Evolutionary conservation across 352 stramenopile genomes (phyloP).

Genomic region (Globisporangium takayamanum): DNA sequence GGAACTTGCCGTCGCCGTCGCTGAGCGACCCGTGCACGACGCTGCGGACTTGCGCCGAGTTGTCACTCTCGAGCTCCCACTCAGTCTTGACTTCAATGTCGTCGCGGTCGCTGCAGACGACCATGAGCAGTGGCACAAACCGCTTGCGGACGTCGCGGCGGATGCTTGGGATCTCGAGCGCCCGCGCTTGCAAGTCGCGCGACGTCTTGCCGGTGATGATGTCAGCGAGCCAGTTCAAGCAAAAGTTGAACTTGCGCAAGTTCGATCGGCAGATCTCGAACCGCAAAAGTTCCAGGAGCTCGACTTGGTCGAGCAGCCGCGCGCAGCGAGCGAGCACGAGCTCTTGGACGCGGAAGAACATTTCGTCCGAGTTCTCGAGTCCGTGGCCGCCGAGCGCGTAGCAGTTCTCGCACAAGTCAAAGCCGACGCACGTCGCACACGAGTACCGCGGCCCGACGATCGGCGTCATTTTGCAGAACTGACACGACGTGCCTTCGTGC

Average conservation of each 20-base stretch:
- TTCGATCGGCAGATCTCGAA: conserved; percentile 87
- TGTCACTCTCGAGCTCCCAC: conserved; percentile 79
- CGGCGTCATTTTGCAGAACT: conserved; percentile 73
- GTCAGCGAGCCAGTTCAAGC: conserved; percentile 77
- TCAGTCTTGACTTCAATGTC: conserved; percentile 84
- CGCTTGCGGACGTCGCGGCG: conserved; percentile 71
- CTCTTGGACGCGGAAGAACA: conserved; percentile 80
- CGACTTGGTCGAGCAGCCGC: conserved; percentile 51
- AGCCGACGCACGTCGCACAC: conserved; percentile 73
- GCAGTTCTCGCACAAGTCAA: conserved; percentile 77
- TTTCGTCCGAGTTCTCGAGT: conserved; percentile 79
- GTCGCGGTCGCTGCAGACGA: conserved; percentile 67
- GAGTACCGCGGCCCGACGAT: conserved; percentile 74
- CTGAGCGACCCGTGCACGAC: conserved; percentile 45
- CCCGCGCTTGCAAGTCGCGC: conserved; percentile 61
- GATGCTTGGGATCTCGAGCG: conserved; percentile 75
- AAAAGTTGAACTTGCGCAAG: conserved; percentile 81
- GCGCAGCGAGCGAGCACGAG: conserved; percentile 60
- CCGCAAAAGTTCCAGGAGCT: conserved; percentile 73
- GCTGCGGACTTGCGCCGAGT: conserved; percentile 55
- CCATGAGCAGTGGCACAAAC: conserved; percentile 74
- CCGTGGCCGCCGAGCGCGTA: conserved; percentile 79
- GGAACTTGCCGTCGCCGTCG: conserved; percentile 61
- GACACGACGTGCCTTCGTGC: conserved; percentile 71
- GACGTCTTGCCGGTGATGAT: conserved; percentile 77